phyloP scores from a whole-genome alignment of 2,329 filamentous ascomycete species.

The Aspergillus nomiae region DNA sequence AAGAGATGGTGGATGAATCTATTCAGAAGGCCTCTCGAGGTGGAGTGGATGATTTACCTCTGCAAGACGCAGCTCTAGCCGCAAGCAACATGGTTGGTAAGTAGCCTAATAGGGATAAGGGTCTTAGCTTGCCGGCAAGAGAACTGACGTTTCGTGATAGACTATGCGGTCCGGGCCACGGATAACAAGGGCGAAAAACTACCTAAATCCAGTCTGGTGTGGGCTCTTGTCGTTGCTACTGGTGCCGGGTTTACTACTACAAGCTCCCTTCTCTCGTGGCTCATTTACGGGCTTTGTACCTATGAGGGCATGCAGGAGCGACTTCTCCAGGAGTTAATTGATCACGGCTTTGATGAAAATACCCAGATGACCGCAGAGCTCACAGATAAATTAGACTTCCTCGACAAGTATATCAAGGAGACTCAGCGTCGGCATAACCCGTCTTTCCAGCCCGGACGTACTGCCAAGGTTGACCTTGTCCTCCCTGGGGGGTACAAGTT shows the following conservation, averaged over 20 bases:
- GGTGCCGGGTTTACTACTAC: constrained; percentile 64
- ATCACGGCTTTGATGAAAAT: constrained; percentile 48
- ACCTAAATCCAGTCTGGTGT: constrained; percentile 43
- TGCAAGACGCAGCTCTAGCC: constrained; percentile 49
- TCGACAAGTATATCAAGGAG: constrained; percentile 54
- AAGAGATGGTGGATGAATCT: constrained; percentile 23
- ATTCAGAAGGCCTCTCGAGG: constrained; percentile 21
- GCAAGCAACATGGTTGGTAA: constrained; percentile 8
- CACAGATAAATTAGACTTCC: constrained; percentile 50
- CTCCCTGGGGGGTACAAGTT: constrained; percentile 62
- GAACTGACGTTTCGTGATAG: constrained; percentile 33
- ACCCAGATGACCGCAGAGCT: constrained; percentile 49
- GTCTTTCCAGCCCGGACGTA: constrained; percentile 62
- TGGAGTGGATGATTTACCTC: constrained; percentile 31
- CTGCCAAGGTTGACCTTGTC: constrained; percentile 56
- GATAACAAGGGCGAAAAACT: constrained; percentile 58
- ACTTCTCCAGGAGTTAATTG: constrained; percentile 59
- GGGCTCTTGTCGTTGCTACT: constrained; percentile 52
- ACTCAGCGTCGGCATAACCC: constrained; percentile 62
- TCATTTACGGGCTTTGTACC: constrained; percentile 54
- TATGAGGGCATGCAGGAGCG: constrained; percentile 60
- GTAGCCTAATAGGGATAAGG: too few relatives aligned
- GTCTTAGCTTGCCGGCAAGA: too few relatives aligned
- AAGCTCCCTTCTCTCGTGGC: constrained; percentile 59
- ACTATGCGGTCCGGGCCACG: constrained; percentile 48